Evolutionary conservation across 768 basidiomycete genomes (phyloP).

Genomic region (Tylopilus sp.): DNA sequence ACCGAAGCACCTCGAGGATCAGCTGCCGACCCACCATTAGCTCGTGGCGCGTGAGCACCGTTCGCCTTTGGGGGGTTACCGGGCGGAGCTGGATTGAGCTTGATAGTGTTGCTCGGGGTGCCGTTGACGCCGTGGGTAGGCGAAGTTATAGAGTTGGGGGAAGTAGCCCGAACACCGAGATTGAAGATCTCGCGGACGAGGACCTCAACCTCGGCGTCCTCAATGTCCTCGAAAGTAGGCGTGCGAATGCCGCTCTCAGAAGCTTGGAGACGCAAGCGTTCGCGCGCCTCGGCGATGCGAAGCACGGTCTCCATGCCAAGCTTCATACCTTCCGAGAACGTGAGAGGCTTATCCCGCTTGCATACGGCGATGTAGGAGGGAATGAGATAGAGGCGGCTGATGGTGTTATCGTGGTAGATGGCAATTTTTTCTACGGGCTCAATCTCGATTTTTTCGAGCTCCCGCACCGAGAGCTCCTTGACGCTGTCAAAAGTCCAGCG

Average conservation of each 20-base stretch:
- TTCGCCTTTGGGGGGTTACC: constrained; percentile 21
- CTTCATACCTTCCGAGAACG: constrained; percentile 38
- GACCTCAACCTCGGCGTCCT: constrained; percentile 25
- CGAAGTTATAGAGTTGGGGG: constrained; percentile 13
- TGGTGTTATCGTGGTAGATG: constrained; percentile 36
- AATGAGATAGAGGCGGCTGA: constrained; percentile 35
- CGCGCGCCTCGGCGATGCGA: constrained; percentile 38
- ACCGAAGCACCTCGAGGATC: constrained; percentile 24
- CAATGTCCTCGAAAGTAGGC: constrained; percentile 33
- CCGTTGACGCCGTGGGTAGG: constrained; percentile 12
- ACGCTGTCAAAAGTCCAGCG: constrained; percentile 41
- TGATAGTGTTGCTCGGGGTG: constrained; percentile 8
- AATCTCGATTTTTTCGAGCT: constrained; percentile 37
- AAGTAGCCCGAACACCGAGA: constrained; percentile 27
- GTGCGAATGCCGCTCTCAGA: constrained; percentile 31
- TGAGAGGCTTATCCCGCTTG: constrained; percentile 34
- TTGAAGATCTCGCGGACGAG: constrained; percentile 29
- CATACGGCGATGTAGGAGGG: constrained; percentile 35
- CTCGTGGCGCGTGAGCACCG: constrained; percentile 17
- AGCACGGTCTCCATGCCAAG: constrained; percentile 40
- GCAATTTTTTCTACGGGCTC: constrained; percentile 36
- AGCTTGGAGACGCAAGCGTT: constrained; percentile 34
- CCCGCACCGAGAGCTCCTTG: constrained; percentile 36
- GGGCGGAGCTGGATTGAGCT: constrained; percentile 19
- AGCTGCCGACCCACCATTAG: constrained; percentile 31